Evolutionary conservation across 2,329 filamentous ascomycete genomes (phyloP).

Genomic region (Fragosphaeria purpurea): DNA sequence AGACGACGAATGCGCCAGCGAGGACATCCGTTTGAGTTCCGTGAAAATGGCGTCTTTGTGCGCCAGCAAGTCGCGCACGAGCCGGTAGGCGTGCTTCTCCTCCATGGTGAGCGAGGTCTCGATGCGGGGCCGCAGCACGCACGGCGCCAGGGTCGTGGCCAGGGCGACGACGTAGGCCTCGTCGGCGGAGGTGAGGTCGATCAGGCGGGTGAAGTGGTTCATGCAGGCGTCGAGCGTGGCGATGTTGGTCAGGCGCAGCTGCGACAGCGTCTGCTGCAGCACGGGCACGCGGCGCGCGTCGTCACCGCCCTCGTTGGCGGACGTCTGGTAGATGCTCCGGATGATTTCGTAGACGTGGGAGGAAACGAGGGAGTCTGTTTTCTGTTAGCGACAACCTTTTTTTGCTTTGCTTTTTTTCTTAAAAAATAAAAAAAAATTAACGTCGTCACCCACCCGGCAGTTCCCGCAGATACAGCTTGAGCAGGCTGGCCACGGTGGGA

Average conservation of each 20-base stretch:
- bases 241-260: constrained; percentile 92
- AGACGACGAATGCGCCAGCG: constrained; percentile 55
- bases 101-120: constrained; percentile 92
- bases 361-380: constrained; percentile 85
- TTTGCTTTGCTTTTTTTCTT: neutral
- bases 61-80: constrained; percentile 83
- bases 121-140: constrained; percentile 74
- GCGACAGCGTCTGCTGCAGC: constrained; percentile 88
- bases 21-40: constrained; percentile 84
- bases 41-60: constrained; percentile 95
- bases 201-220: constrained; percentile 94
- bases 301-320: constrained; percentile 65
- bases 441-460: constrained; percentile 61
- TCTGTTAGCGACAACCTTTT: neutral
- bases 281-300: constrained; percentile 68
- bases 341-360: constrained; percentile 98
- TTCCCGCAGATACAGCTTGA: constrained; percentile 92
- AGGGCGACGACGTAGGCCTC: constrained; percentile 72
- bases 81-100: constrained; percentile 82
- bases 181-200: constrained; percentile 92
- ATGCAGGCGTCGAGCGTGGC: constrained; percentile 97
- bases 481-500: constrained; percentile 80
- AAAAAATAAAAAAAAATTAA: too few relatives aligned
- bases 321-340: constrained; percentile 87
- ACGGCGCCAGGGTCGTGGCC: constrained; percentile 67